Base-by-base conservation (phyloP, 805 yeast genomes). In the Ogataea nakhonphanomensis region DNA sequence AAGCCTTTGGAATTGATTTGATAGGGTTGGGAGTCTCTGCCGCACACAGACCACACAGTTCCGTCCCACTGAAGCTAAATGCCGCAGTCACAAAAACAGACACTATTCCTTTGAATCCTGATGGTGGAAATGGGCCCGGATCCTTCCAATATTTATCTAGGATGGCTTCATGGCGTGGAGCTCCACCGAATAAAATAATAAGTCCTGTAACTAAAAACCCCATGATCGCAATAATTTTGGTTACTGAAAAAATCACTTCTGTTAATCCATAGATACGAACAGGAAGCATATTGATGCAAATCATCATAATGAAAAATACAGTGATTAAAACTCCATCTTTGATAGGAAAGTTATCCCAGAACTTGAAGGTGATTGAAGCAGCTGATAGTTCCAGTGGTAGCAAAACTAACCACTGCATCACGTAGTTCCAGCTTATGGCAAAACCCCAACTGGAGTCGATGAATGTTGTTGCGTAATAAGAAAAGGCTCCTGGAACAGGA, bases 401-500 rank as follows among this genome's bases (percentile, higher is more conserved):
- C 21, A 71, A 68, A 25, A 74, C 72, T 20, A 76, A 48, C 76
- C 79, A 73, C 52, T 72, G 72, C 53, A 75, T 61, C 44, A 70
- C 71, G 50, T 76, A 76, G 53, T 73, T 77, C 71, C 78, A 73
- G 43, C 80, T 81, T 58, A 71, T 66, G 7, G 84, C 81, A 53
- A 76, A 79, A 23, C 83, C 85, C 67, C 76, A 73, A 7, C 81
- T 74, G 11, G 72, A 71, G 50, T 79, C 82, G 39, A 80, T 62
- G 51, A 79, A 78, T 47, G 75, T 64, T n/a, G 79, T 65, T 8
- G 79, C 73, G 57, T 74, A 79, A n/a, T 81, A 73, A 30, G 77
- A 70, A 50, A 79, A 79, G 6, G 83, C 79, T 57, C 85, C 85
- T 7, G 81, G 69, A 12, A 78, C 70, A 8, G 85, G 85, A 58